Evolutionary conservation across 2,329 filamentous ascomycete species (phyloP).

Genomic region (Emergomyces pasteurianus): DNA sequence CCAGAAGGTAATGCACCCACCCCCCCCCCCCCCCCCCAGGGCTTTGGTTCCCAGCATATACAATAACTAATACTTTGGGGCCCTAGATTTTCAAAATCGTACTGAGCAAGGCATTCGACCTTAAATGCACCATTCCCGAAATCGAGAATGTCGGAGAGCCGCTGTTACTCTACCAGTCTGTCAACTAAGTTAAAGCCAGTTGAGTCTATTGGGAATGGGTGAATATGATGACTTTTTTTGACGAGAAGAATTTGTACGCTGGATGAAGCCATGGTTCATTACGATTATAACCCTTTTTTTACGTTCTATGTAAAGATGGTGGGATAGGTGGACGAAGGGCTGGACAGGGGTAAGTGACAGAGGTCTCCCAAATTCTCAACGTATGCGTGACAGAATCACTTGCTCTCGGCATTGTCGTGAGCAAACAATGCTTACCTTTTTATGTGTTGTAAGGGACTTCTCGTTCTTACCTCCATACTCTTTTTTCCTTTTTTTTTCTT

Average conservation of each 20-base stretch:
- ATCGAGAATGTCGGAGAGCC: constrained; percentile 98
- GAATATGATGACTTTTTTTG: neutral
- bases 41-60: neutral
- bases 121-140: constrained; percentile 97
- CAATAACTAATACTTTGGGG: constrained; percentile 16
- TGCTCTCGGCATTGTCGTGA: neutral
- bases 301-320: neutral
- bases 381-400: neutral
- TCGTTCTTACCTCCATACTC: too few relatives aligned
- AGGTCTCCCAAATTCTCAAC: too few relatives aligned
- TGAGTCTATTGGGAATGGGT: neutral
- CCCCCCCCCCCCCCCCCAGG: neutral
- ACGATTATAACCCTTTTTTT: constrained; percentile 2
- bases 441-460: neutral
- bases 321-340: neutral
- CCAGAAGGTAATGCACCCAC: constrained; percentile 60
- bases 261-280: constrained; percentile 6
- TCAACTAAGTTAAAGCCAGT: neutral
- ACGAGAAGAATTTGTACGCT: constrained; percentile 5
- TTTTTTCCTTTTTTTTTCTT: neutral
- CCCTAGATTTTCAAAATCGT: constrained; percentile 97
- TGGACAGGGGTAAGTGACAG: neutral
- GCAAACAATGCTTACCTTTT: neutral
- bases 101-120: constrained; percentile 92
- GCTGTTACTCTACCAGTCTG: constrained; percentile 60